These are phyloP conservation scores for Sindora glabra DNA, from an alignment of 306 rosid species.

Conservation along the genomic window DNA sequence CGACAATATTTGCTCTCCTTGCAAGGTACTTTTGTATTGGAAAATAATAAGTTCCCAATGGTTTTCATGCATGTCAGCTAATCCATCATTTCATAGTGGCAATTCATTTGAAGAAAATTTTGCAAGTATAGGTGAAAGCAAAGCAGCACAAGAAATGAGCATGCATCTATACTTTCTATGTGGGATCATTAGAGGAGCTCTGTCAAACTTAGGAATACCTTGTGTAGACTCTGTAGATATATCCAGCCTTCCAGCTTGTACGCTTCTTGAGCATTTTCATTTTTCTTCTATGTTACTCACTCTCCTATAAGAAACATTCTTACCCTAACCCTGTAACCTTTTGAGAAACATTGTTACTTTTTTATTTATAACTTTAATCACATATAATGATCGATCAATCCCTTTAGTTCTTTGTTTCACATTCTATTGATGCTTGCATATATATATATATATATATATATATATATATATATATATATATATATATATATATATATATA, in stretches of 20 bases:
- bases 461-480: no score
- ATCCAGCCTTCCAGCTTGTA: constrained; percentile 88
- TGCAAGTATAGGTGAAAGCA: constrained; percentile 43
- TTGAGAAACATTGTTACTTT: neutral
- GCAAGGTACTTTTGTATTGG: constrained; percentile 94
- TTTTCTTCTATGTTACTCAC: neutral
- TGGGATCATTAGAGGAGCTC: constrained; percentile 95
- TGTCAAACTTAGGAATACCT: constrained; percentile 89
- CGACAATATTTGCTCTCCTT: constrained; percentile 8
- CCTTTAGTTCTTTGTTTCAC: no score
- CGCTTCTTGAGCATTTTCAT: constrained; percentile 16
- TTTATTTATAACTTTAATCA: neutral
- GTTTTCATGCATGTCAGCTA: constrained; percentile 69
- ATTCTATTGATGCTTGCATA: no score
- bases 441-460: no score
- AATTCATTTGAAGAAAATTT: constrained; percentile 42
- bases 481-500: no score
- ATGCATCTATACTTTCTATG: constrained; percentile 96
- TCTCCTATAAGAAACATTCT: neutral
- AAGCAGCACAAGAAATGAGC: constrained; percentile 61
- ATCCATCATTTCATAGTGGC: constrained; percentile 53
- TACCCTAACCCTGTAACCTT: no score
- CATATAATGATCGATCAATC: neutral
- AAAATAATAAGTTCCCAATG: constrained; percentile 83
- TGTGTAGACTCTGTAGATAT: constrained; percentile 93